Percentiles rank a stretch among this genome's conserved stretches.
These are phyloP conservation scores for Colletotrichum sp. DNA, from an alignment of 2,329 filamentous ascomycete species.

Conservation along the genomic window DNA sequence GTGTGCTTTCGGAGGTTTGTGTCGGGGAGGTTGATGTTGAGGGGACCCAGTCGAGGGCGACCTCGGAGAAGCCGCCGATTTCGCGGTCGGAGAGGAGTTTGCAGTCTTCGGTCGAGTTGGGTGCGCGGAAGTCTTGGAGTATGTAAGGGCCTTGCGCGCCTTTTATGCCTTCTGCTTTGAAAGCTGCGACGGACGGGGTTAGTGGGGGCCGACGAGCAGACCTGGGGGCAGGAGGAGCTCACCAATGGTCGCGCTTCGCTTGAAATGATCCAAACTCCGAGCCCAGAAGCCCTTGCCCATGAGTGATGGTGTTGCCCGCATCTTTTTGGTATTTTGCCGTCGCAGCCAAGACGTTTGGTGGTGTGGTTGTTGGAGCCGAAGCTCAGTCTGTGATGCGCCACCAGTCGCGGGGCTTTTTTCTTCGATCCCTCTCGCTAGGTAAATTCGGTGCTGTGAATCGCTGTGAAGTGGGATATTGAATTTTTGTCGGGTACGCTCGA, in stretches of 20 bases:
- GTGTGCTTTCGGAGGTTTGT: constrained; percentile 8
- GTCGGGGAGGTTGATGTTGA: constrained; percentile 20
- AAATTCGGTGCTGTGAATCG: background rate
- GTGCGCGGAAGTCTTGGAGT: constrained; percentile 66
- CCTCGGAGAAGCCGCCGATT: constrained; percentile 84
- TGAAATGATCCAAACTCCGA: constrained; percentile 65
- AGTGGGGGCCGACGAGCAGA: background rate
- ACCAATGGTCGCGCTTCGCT: constrained; percentile 62
- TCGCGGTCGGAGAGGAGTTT: constrained; percentile 88
- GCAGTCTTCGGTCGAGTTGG: constrained; percentile 52
- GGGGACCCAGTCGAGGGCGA: constrained; percentile 69
- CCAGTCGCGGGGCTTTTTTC: background rate
- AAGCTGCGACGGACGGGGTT: constrained; percentile 48
- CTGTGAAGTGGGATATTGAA: background rate
- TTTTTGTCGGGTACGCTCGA: background rate
- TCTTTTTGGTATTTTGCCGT: constrained; percentile 30
- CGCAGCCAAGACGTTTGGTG: background rate
- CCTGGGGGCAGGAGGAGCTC: constrained; percentile 13
- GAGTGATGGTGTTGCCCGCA: constrained; percentile 53
- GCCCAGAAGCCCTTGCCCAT: constrained; percentile 57
- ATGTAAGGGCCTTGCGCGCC: constrained; percentile 66
- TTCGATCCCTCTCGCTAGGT: background rate
- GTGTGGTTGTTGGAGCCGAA: background rate
- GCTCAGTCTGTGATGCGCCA: background rate
- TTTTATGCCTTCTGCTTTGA: constrained; percentile 73